Base-by-base conservation (phyloP, 2,329 filamentous ascomycete species). In the Fusarium praegraminearum region DNA sequence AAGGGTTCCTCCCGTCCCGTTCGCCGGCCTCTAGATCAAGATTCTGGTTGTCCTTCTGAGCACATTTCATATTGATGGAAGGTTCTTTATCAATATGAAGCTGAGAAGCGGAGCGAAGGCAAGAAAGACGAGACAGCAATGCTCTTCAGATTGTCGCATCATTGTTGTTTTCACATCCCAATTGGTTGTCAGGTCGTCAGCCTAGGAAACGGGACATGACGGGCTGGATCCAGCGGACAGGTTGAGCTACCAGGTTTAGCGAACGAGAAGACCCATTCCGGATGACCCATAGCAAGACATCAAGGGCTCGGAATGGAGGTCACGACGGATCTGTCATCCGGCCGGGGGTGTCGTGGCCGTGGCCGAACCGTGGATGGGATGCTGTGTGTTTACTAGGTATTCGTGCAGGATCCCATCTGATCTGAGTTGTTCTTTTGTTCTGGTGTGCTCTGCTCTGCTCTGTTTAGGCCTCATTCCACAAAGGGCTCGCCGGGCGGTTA, bases 141-240 rank as follows among this genome's bases (percentile, higher is more conserved):
- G 30, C 54, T 65, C 59, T 52, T 13, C 30, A 35, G 20, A 47
- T 56, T 57, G 59, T 55, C 63, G 58, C 49, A 65, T 58, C 43
- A 57, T 54, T 51, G 28, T 56, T 36, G 61, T 57, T 62, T 47
- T 62, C 59, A 24, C 12, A 20, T 43, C 62, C 57, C 66, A 68
- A 74, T 72, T 74, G 72, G 70, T 57, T 62, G 63, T 58, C 57
- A 68, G 32, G 60, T 54, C 66, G 58, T 57, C 71, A 71, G 60
- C 53, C 69, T 62, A 73, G 69, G 69, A 66, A 70, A 65, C 71
- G 62, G 72, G 64, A 72, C 66, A 69, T 65, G 70, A 72, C 67
- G 65, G 70, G 73, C 73, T 75, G 70, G 71, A 75, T 75, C 73
- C 73, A 73, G 65, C 73, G 62, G 71, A 53, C 71, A 75, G 71